Evolutionary conservation across 2,329 filamentous ascomycete genomes (phyloP), one percentile per base, ranked within the genome.

Genomic region (Colletotrichum sp.): DNA sequence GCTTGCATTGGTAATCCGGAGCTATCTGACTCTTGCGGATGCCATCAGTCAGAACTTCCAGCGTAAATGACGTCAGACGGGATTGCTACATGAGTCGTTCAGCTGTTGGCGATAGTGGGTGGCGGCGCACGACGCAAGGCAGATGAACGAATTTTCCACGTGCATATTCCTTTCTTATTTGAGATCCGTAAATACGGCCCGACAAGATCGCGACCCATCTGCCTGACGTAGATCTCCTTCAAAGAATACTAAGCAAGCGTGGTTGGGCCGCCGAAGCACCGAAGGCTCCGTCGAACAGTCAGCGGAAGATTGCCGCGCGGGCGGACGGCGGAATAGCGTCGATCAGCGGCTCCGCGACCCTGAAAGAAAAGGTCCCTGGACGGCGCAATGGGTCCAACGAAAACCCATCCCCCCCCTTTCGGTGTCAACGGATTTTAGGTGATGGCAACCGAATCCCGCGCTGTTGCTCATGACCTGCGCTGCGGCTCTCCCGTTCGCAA

Each of bases 311-410:
- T 21, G 10, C 18, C 26, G 26, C 32, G 36, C 55, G 32, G 55
- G 15, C 18, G n/a, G 30, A 28, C 43, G 65, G 38, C 18, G 62
- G 28, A 58, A 69, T 36, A 48, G 56, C 58, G 56, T 72, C 73
- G 73, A 75, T 75, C 73, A 75, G 69, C 73, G 64, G 68, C 62
- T 21, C 55, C 64, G 58, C 56, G 70, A 68, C 65, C 56, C 56
- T 71, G 71, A 28, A 65, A 26, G 58, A 58, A 30, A 30, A 58
- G 48, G 66, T 48, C 68, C 68, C 67, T 74, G 52, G 66, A 48
- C 15, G 66, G 34, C 52, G 13, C 28, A 43, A n/a, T 43, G 52
- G 66, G 55, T 56, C 28, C 43, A 38, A 21, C 21, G 43, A 52
- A 52, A 52, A 18, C 26, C 16, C 18, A 38, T 64, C 21, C 24